A percentile compares a stretch with the other conserved stretches of the same genome.
These are phyloP conservation scores for Paramecium pentaurelia DNA, from an alignment of 73 alveolate genomes.

Conservation along the genomic window DNA sequence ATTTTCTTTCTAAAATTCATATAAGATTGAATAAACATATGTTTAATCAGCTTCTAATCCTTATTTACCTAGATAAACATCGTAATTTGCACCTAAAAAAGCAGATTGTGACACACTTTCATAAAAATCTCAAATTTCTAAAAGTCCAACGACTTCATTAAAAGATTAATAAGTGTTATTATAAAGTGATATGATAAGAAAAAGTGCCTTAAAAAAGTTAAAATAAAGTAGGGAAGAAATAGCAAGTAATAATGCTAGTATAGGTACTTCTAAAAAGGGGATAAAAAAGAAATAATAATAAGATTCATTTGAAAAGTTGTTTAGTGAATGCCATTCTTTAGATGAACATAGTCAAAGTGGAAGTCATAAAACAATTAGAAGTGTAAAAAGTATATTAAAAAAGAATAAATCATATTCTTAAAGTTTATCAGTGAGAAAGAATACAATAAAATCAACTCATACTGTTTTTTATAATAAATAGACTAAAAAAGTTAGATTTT, in stretches of 20 bases:
- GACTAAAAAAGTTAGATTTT: conserved; percentile 12
- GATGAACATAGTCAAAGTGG: conserved; percentile 11
- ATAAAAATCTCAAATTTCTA: neutral
- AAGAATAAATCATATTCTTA: neutral
- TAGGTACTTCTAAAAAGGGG: neutral
- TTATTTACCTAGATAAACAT: neutral
- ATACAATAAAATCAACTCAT: neutral
- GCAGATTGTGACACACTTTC: neutral
- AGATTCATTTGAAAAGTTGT: neutral
- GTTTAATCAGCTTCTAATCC: neutral
- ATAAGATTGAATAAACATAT: neutral
- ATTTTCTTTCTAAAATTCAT: neutral
- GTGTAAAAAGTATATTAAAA: neutral
- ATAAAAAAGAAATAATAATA: neutral
- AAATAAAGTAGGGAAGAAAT: neutral
- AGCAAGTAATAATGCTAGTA: neutral
- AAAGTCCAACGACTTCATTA: neutral
- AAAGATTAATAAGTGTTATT: neutral
- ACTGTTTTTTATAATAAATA: neutral
- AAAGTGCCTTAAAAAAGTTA: neutral
- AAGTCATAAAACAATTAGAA: neutral
- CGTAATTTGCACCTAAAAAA: conserved; percentile 25
- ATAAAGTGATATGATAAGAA: neutral
- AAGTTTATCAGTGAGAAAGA: neutral
- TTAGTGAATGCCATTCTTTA: neutral